These are phyloP conservation scores for Astragalus glycyphyllos DNA, from an alignment of 306 rosid species.

Conservation along the genomic window DNA sequence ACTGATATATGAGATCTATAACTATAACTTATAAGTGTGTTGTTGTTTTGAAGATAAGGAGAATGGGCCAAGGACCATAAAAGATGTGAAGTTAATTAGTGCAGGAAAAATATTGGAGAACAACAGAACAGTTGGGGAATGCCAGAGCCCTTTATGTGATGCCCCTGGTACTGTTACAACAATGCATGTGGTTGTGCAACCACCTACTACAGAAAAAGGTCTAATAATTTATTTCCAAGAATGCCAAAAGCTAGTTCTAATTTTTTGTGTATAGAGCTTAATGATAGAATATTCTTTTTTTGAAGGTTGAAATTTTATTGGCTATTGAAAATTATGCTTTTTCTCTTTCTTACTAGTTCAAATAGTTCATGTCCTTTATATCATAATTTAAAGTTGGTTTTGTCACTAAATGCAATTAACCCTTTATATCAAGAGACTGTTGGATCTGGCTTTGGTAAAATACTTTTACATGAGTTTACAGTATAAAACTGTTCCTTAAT, in stretches of 20 bases:
- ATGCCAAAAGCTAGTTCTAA: slow-evolving; percentile 5
- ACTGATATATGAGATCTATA: slow-evolving; percentile 26
- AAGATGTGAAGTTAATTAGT: slow-evolving; percentile 88
- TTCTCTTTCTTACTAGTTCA: background rate
- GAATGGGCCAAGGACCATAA: slow-evolving; percentile 86
- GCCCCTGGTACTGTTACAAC: slow-evolving; percentile 86
- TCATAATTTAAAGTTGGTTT: background rate
- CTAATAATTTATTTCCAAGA: slow-evolving; percentile 24
- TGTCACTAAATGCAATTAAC: background rate
- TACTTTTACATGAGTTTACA: slow-evolving; percentile 2
- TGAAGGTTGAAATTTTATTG: background rate
- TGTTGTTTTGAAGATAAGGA: slow-evolving; percentile 70
- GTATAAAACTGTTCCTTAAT: background rate
- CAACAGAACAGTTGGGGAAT: slow-evolving; percentile 84
- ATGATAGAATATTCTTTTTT: slow-evolving; percentile 7
- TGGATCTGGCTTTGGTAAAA: background rate
- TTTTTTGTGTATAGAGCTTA: background rate
- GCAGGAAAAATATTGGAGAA: slow-evolving; percentile 91
- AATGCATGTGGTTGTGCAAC: slow-evolving; percentile 93
- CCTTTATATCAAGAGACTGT: background rate
- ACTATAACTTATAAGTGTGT: slow-evolving; percentile 32
- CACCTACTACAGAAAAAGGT: slow-evolving; percentile 82
- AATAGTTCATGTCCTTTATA: slow-evolving; percentile 6
- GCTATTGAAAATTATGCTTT: background rate
- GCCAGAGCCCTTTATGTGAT: slow-evolving; percentile 84